phyloP scores from a whole-genome alignment of 2,329 filamentous ascomycete genomes.

The Phialemonium atrogriseum region DNA sequence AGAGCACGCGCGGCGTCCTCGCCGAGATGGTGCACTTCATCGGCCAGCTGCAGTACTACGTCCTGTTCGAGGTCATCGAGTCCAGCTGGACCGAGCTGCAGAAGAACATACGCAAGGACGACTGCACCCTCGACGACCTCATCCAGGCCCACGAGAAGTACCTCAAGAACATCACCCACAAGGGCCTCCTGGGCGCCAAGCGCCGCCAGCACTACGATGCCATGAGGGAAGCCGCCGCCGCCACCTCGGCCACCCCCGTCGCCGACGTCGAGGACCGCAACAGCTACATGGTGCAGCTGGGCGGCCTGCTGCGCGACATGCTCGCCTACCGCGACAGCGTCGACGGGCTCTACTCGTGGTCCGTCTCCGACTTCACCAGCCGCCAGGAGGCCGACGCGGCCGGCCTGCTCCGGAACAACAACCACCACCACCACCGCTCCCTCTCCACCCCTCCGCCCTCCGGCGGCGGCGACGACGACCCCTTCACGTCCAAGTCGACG shows the following conservation, averaged over 20 bases:
- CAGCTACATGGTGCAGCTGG: slow-evolving; percentile 81
- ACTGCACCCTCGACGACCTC: slow-evolving; percentile 87
- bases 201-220: slow-evolving; percentile 30
- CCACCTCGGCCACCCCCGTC: slow-evolving; percentile 27
- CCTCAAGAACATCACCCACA: slow-evolving; percentile 89
- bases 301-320: slow-evolving; percentile 90
- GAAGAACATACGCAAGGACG: slow-evolving; percentile 70
- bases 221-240: slow-evolving; percentile 22
- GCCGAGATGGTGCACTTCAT: slow-evolving; percentile 99
- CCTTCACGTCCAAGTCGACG: slow-evolving; percentile 32
- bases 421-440: too few species aligned
- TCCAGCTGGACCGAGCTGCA: slow-evolving; percentile 90
- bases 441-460: not conserved
- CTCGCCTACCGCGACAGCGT: slow-evolving; percentile 87
- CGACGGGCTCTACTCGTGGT: slow-evolving; percentile 90
- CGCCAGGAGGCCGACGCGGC: slow-evolving; percentile 79
- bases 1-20: slow-evolving; percentile 75
- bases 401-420: slow-evolving; percentile 56
- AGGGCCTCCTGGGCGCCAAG: slow-evolving; percentile 78
- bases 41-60: slow-evolving; percentile 95
- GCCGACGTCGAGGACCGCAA: slow-evolving; percentile 53
- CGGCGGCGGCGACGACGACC: slow-evolving; percentile 9
- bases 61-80: slow-evolving; percentile 97
- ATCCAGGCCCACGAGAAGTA: slow-evolving; percentile 88
- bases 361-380: slow-evolving; percentile 85